Evolutionary conservation across 345 rosid species (phyloP).

Genomic region (Brassica napus): DNA sequence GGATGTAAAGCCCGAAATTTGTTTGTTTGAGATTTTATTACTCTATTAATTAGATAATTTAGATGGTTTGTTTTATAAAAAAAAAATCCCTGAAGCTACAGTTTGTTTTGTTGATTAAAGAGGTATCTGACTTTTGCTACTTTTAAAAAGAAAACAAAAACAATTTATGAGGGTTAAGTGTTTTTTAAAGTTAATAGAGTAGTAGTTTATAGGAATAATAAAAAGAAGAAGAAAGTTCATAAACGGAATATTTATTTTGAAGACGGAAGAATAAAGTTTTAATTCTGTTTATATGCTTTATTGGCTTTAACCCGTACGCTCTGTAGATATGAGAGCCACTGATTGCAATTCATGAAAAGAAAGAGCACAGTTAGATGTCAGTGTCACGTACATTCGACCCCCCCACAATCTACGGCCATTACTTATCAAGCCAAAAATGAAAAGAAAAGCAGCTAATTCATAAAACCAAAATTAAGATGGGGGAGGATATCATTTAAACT

Average conservation of each 20-base stretch:
- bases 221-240: not conserved
- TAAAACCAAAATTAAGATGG: not conserved
- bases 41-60: not conserved
- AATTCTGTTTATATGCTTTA: not conserved
- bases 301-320: constrained; percentile 9
- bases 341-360: constrained; percentile 8
- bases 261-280: constrained; percentile 4
- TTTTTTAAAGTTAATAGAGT: not conserved
- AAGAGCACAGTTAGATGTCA: constrained; percentile 11
- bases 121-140: not conserved
- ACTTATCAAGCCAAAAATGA: not conserved
- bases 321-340: constrained; percentile 18
- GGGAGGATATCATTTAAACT: not conserved
- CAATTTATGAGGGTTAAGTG: not conserved
- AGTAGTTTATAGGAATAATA: not conserved
- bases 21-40: not conserved
- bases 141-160: no score
- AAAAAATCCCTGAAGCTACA: not conserved
- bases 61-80: not conserved
- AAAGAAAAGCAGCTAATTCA: not conserved
- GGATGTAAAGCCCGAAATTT: not conserved
- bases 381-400: not conserved
- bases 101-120: not conserved
- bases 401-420: constrained; percentile 38
- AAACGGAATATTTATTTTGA: not conserved